These are phyloP conservation scores for Russula griseocarnosa DNA, from an alignment of 768 basidiomycete species.

Conservation along the genomic window DNA sequence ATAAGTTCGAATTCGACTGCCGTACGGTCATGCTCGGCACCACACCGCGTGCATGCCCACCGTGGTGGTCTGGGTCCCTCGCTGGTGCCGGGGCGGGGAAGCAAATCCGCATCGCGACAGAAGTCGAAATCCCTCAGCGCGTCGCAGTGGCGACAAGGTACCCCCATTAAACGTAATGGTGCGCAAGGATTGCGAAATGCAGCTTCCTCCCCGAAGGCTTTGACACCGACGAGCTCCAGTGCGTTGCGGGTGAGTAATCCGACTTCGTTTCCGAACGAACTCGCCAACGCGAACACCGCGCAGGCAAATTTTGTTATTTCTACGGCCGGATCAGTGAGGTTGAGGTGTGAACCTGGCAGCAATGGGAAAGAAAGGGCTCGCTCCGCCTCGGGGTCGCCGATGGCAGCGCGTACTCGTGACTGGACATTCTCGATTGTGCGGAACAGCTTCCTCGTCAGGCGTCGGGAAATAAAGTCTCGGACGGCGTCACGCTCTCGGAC, in stretches of 20 bases:
- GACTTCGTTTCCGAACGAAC: conserved; percentile 81
- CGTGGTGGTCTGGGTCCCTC: conserved; percentile 41
- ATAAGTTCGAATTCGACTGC: conserved; percentile 86
- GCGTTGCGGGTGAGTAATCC: conserved; percentile 85
- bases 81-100: conserved; percentile 49
- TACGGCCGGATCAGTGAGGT: conserved; percentile 72
- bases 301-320: conserved; percentile 88
- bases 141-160: conserved; percentile 87
- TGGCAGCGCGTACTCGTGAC: conserved; percentile 56
- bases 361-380: conserved; percentile 74
- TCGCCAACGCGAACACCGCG: conserved; percentile 73
- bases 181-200: conserved; percentile 90
- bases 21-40: conserved; percentile 82
- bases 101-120: conserved; percentile 83
- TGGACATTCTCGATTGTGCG: conserved; percentile 60
- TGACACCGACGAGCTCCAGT: conserved; percentile 79
- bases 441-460: conserved; percentile 77
- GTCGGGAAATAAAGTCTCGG: conserved; percentile 71
- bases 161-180: conserved; percentile 75
- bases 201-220: conserved; percentile 84
- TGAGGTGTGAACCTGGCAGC: conserved; percentile 81
- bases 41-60: conserved; percentile 71
- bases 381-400: conserved; percentile 49
- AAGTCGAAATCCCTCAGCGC: conserved; percentile 88
- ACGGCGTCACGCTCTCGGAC: conserved; percentile 63